Base-by-base conservation (phyloP, 805 yeast species). In the Starmerella geochares region DNA sequence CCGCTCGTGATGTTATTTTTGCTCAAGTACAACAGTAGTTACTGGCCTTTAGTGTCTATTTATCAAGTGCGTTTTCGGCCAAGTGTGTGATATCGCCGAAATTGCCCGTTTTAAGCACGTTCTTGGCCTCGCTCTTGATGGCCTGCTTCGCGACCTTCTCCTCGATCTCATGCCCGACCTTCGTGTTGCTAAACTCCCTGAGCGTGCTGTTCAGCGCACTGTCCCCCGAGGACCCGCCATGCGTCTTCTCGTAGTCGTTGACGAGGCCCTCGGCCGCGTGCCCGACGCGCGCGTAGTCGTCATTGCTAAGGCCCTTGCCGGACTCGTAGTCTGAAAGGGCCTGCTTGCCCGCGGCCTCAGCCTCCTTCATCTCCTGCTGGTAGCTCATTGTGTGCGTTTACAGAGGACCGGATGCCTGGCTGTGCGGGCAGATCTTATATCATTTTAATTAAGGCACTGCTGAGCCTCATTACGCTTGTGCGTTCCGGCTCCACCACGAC, bases 91-190 rank as follows among this genome's bases (percentile, higher is more conserved):
- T 27, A 24, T 40, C 20, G 25, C 47, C 47, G 40, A 44, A 44
- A 17, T 32, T 33, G 31, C 47, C 47, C 4, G 31, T 11, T n/a
- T 44, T 33, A 27, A 44, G 33, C 19, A 37, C 40, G 40, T 44
- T 44, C 40, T 44, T 19, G 17, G 47, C 47, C 32, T 44, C 47
- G 28, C 35, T 7, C 40, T 44, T 44, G 25, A 44, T 33, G 32
- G 47, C 47, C 40, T 35, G 47, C 40, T 44, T 44, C 14, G 47
- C 47, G 16, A 44, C 40, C 23, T 44, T 44, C 33, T 14, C 23
- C 40, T 44, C 47, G 40, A 44, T 44, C 40, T 44, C 33, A 8
- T 28, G 47, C 21, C 47, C 47, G 14, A 44, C 33, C 27, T 14
- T 21, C 13, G 47, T 44, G 25, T 33, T n/a, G 40, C 37, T 17